Base-by-base conservation (phyloP, 2,329 filamentous ascomycete species). In the Fusarium kyushuense region DNA sequence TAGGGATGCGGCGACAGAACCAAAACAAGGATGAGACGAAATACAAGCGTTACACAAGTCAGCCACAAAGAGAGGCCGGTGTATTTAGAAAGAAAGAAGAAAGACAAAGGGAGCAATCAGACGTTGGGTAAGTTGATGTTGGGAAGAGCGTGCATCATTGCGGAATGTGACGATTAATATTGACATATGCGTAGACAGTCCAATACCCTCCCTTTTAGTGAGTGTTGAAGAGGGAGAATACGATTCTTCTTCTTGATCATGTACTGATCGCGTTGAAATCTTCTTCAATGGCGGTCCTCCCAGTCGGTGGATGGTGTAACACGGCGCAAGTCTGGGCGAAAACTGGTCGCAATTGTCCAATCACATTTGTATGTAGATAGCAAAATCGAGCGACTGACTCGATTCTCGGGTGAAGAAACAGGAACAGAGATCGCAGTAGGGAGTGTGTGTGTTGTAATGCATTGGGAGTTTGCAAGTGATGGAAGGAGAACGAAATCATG, bases 301-400 rank as follows among this genome's bases (percentile, higher is more conserved):
- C 35, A 14, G 29, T 56, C 30, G n/a, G 5, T 47, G 32, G 53
- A 41, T 49, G 40, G 64, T 67, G 64, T 67, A 54, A 48, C 43
- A 66, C 62, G 25, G 48, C 17, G 55, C 47, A 69, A 66, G 48
- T 47, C 56, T 40, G 25, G 16, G 32, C 51, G 38, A 42, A 47
- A 63, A 53, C 43, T 14, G 40, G 41, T 30, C 41, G 16, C 27
- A 25, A 33, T 33, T 29, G 30, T 33, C 55, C 60, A 68, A 54
- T 57, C 40, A 57, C 33, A 29, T 27, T 14, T 19, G 35, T 16
- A 19, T 21, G 17, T 6, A 21, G 23, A n/a, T 13, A 29, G 35
- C 17, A 29, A 17, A 40, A 16, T 38, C 16, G 41, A 35, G 17
- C 17, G 42, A 25, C n/a, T 40, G 38, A 27, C 60, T 52, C 64